Conservation (phyloP, 1,139 yeast genomes). For the Protomyces gravidus region DNA sequence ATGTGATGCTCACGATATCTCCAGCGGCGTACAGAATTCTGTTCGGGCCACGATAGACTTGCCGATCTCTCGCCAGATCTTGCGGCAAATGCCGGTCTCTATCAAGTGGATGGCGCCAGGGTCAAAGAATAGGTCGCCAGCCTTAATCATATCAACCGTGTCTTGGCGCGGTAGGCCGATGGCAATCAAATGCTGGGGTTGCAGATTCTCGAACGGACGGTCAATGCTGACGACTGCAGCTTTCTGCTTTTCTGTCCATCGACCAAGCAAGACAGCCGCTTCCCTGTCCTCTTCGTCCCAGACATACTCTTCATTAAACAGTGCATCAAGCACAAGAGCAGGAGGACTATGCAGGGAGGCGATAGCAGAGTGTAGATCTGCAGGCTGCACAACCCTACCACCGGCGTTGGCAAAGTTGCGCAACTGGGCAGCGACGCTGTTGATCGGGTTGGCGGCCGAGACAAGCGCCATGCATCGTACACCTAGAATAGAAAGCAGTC, state of each 20-base stretch:
- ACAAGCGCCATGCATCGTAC: constrained; percentile 6
- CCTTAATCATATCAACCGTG: background rate
- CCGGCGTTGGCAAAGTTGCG: constrained; percentile 5
- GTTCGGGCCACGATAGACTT: background rate
- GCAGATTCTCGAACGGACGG: background rate
- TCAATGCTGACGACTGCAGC: background rate
- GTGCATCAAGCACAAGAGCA: background rate
- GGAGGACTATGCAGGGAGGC: background rate
- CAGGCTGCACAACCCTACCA: constrained; percentile 2
- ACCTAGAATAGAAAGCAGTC: constrained; percentile 12
- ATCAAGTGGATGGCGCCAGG: background rate
- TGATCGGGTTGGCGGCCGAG: constrained; percentile 2
- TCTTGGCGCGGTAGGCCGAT: background rate
- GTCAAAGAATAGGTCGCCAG: background rate
- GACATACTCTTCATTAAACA: background rate
- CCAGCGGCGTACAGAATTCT: background rate
- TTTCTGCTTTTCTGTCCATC: background rate
- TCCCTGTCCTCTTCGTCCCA: background rate
- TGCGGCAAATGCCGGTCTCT: background rate
- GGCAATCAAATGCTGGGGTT: background rate
- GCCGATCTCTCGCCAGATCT: background rate
- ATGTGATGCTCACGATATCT: background rate
- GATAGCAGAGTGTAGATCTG: background rate
- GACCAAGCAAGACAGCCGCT: background rate
- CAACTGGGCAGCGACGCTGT: background rate